Evolutionary conservation across 2,329 filamentous ascomycete genomes (phyloP).

Genomic region (Neonectria coccinea): DNA sequence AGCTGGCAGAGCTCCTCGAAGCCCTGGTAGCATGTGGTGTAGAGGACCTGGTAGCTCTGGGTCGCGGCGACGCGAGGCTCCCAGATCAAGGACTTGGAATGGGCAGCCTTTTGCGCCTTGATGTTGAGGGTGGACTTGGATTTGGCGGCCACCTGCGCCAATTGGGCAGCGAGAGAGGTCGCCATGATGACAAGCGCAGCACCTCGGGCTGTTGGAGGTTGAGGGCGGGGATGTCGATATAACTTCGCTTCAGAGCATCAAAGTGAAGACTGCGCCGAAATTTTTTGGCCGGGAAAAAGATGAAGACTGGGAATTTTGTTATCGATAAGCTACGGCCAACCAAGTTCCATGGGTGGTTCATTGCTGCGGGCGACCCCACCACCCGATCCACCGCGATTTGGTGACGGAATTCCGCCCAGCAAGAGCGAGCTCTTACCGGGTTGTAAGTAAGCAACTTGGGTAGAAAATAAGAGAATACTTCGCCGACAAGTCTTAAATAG

Average conservation of each 20-base stretch:
- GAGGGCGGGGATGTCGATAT: slow-evolving; percentile 39
- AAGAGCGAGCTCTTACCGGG: neutral
- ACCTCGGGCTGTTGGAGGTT: slow-evolving; percentile 42
- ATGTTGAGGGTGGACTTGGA: slow-evolving; percentile 92
- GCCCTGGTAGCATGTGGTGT: slow-evolving; percentile 86
- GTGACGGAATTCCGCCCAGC: neutral
- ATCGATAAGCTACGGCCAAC: slow-evolving; percentile 47
- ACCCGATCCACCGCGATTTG: slow-evolving; percentile 21
- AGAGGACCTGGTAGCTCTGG: slow-evolving; percentile 92
- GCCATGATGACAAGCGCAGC: slow-evolving; percentile 67
- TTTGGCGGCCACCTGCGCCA: slow-evolving; percentile 90
- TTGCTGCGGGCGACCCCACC: slow-evolving; percentile 28
- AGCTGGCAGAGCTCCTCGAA: slow-evolving; percentile 92
- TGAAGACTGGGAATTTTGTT: slow-evolving; percentile 41
- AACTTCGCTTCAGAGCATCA: slow-evolving; percentile 36
- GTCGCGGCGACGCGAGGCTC: slow-evolving; percentile 84
- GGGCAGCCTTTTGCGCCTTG: slow-evolving; percentile 90
- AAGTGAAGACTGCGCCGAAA: slow-evolving; percentile 45
- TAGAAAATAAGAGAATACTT: neutral
- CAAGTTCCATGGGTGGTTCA: slow-evolving; percentile 11
- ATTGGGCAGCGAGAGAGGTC: slow-evolving; percentile 89
- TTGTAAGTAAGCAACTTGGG: neutral
- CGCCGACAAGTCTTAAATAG: no score
- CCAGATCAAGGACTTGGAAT: slow-evolving; percentile 96
- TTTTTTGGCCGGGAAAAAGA: slow-evolving; percentile 47